Conservation (phyloP, 2,329 filamentous ascomycete species). For the Phoma herbarum region DNA sequence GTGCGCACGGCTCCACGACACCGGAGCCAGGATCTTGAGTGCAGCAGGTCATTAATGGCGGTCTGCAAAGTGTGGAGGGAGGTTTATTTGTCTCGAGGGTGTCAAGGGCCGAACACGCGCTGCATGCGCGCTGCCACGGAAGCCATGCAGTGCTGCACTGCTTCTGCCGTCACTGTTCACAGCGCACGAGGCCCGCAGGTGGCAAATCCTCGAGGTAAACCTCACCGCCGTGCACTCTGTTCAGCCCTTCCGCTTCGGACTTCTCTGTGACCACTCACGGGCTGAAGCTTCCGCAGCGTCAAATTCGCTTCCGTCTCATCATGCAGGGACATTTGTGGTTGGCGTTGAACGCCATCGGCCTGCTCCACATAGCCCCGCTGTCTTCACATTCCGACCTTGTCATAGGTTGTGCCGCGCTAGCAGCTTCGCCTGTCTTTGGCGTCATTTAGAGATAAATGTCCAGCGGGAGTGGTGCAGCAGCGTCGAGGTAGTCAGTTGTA, state of each 20-base stretch:
- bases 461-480: conserved; percentile 14
- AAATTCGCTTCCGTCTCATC: conserved; percentile 14
- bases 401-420: conserved; percentile 14
- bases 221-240: conserved; percentile 20
- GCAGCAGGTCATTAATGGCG: conserved; percentile 13
- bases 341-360: conserved; percentile 15
- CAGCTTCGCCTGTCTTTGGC: conserved; percentile 14
- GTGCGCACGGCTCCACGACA: conserved; percentile 20
- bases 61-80: conserved; percentile 9
- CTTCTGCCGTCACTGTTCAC: background rate
- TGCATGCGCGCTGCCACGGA: conserved; percentile 13
- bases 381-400: conserved; percentile 20
- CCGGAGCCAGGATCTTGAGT: background rate
- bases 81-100: conserved; percentile 16
- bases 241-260: conserved; percentile 6
- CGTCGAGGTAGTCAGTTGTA: background rate
- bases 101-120: conserved; percentile 12
- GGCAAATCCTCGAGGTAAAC: conserved; percentile 8
- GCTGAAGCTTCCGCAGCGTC: conserved; percentile 7
- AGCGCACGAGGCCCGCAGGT: conserved; percentile 14
- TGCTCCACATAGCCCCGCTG: conserved; percentile 14
- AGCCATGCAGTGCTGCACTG: conserved; percentile 12
- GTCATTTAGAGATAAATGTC: conserved; percentile 8
- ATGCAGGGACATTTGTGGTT: conserved; percentile 23
- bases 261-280: conserved; percentile 14